Percentiles rank a stretch among this genome's conserved stretches.
phyloP scores from a whole-genome alignment of 345 rosid species.

The Durio zibethinus region DNA sequence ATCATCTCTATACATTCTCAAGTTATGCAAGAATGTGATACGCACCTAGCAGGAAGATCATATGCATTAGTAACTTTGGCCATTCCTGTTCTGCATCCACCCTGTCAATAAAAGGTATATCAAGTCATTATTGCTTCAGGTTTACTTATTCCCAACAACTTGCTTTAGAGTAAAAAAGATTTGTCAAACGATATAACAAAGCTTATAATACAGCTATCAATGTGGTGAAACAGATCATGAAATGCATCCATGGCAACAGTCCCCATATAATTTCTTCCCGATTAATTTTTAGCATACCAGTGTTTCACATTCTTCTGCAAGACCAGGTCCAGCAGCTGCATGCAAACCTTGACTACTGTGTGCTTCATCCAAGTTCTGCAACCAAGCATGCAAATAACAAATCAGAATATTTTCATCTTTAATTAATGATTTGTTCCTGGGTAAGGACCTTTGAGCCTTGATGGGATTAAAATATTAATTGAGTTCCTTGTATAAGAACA shows the following conservation, averaged over 20 bases:
- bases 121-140: conserved; percentile 11
- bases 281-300: conserved; percentile 42
- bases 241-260: background rate
- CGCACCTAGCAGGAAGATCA: conserved; percentile 93
- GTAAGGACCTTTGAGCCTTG: background rate
- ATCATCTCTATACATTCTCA: background rate
- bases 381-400: conserved; percentile 23
- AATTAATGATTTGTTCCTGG: background rate
- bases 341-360: conserved; percentile 94
- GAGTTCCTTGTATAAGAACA: background rate
- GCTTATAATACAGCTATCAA: background rate
- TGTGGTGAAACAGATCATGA: background rate
- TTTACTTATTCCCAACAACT: conserved; percentile 12
- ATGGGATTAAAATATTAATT: background rate
- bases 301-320: conserved; percentile 85
- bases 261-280: background rate
- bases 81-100: conserved; percentile 95
- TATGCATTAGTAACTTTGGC: conserved; percentile 90
- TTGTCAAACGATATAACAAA: background rate
- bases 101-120: conserved; percentile 42
- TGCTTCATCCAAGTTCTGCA: conserved; percentile 83
- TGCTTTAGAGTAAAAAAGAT: conserved; percentile 5
- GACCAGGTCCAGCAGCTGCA: conserved; percentile 94
- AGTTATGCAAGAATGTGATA: conserved; percentile 10
- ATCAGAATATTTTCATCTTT: conserved; percentile 11